Conservation (phyloP, 805 yeast genomes). For the Myxozyma geophila region DNA sequence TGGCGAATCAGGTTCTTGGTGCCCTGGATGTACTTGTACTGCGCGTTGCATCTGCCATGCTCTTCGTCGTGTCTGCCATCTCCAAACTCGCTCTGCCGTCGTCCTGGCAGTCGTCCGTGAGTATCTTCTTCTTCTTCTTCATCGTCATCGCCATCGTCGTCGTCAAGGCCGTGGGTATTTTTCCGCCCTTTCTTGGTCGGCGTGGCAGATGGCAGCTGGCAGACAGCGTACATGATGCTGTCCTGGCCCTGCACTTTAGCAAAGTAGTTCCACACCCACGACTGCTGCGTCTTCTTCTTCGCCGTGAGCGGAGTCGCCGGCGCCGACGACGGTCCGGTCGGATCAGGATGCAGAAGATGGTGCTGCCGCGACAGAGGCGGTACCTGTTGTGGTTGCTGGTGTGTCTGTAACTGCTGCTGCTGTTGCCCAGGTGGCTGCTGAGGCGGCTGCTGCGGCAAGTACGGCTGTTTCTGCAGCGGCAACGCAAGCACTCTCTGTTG, state of each 20-base stretch:
- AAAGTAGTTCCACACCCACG: conserved; percentile 37
- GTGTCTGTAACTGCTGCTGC: conserved; percentile 10
- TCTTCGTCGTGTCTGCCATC: conserved; percentile 8
- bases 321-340: neutral
- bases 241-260: conserved; percentile 28
- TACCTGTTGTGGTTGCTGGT: conserved; percentile 19
- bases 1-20: conserved; percentile 37
- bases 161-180: conserved; percentile 7
- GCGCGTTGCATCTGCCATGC: conserved; percentile 24
- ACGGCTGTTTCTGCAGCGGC: conserved; percentile 17
- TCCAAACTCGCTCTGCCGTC: conserved; percentile 4
- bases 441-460: conserved; percentile 16
- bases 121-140: conserved; percentile 22
- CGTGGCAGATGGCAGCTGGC: conserved; percentile 24
- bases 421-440: conserved; percentile 17
- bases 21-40: conserved; percentile 36
- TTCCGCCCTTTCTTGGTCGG: conserved; percentile 10
- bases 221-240: conserved; percentile 32
- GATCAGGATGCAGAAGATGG: conserved; percentile 8
- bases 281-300: conserved; percentile 26
- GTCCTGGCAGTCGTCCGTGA: neutral
- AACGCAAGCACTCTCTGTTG: conserved; percentile 19
- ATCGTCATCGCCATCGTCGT: conserved; percentile 17
- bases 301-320: conserved; percentile 2
- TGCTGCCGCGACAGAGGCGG: conserved; percentile 8